Conservation (phyloP, 768 basidiomycete genomes). For the Lactarius evosmus region DNA sequence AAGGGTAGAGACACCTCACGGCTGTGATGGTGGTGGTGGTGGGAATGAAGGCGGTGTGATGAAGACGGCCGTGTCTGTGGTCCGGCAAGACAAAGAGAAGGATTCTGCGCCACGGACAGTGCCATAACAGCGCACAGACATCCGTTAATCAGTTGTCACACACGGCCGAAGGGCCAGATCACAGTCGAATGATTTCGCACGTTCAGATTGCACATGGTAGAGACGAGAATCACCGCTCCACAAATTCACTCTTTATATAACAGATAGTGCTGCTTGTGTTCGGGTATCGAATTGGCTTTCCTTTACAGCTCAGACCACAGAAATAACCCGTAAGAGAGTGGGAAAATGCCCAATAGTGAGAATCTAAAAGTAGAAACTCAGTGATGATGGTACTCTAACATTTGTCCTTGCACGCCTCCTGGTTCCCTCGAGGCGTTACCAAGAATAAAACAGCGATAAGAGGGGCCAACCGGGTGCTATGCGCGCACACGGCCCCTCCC, state of each 20-base stretch:
- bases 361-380: conserved; percentile 8
- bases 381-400: conserved; percentile 3
- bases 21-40: neutral
- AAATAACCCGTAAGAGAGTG: conserved; percentile 7
- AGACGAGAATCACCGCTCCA: too few species aligned
- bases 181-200: neutral
- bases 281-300: conserved; percentile 10
- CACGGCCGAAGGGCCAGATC: neutral
- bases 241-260: neutral
- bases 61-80: neutral
- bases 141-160: neutral
- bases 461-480: neutral
- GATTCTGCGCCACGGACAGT: neutral
- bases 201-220: neutral
- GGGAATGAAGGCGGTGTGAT: conserved; percentile 18
- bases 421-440: neutral
- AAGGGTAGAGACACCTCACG: neutral
- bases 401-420: neutral
- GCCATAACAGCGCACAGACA: neutral
- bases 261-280: neutral
- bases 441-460: neutral
- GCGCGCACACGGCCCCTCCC: conserved; percentile 10
- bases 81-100: conserved; percentile 14
- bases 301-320: conserved; percentile 15
- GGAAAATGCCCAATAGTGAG: conserved; percentile 8